phyloP scores from a whole-genome alignment of 805 yeast genomes.

The Cyberlindnera sargentensis region DNA sequence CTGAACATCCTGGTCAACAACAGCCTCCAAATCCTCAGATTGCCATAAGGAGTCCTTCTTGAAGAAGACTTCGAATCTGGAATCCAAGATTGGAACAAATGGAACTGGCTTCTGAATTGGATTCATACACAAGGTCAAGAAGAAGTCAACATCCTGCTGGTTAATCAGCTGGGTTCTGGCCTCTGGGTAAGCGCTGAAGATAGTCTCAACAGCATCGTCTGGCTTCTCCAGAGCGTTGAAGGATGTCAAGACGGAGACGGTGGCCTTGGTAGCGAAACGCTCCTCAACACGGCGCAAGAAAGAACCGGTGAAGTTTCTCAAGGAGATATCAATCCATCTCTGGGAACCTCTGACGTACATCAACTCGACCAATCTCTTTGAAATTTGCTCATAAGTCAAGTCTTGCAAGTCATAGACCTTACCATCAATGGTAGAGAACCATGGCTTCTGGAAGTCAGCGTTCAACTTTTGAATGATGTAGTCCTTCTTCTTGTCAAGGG shows the following conservation, averaged over 20 bases:
- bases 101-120: slow-evolving; percentile 97
- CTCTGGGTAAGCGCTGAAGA: slow-evolving; percentile 64
- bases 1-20: slow-evolving; percentile 91
- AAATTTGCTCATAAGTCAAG: slow-evolving; percentile 92
- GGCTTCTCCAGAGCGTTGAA: slow-evolving; percentile 67
- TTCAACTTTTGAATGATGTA: slow-evolving; percentile 80
- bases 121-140: slow-evolving; percentile 73
- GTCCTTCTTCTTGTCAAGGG: slow-evolving; percentile 75
- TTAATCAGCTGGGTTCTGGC: slow-evolving; percentile 79
- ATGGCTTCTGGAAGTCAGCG: slow-evolving; percentile 94
- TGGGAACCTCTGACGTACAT: slow-evolving; percentile 71
- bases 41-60: slow-evolving; percentile 99
- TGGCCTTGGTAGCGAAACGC: slow-evolving; percentile 63
- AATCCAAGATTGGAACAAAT: slow-evolving; percentile 91
- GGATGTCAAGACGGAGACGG: slow-evolving; percentile 68
- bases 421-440: slow-evolving; percentile 75
- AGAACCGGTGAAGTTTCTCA: slow-evolving; percentile 82
- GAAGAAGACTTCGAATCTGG: slow-evolving; percentile 90
- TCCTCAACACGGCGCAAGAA: slow-evolving; percentile 94
- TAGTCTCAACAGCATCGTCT: slow-evolving; percentile 44
- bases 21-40: slow-evolving; percentile 94
- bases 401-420: slow-evolving; percentile 89
- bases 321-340: slow-evolving; percentile 83
- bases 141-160: slow-evolving; percentile 93
- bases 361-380: slow-evolving; percentile 79